Evolutionary conservation across 306 rosid species (phyloP).

Genomic region (Mimosa pudica): DNA sequence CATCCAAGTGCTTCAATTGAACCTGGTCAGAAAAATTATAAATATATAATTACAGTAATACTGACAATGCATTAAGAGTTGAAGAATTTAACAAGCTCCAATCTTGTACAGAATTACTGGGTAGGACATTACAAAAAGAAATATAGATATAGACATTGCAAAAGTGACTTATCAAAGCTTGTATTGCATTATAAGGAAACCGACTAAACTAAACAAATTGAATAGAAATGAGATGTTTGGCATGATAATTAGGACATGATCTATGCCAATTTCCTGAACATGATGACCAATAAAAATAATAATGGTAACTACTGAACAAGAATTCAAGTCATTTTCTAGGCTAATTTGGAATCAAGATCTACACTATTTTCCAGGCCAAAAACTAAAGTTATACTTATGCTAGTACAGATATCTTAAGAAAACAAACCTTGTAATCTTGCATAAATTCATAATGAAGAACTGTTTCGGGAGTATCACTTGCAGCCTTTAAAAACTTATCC

Average conservation of each 20-base stretch:
- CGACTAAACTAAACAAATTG: background rate
- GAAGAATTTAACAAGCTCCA: background rate
- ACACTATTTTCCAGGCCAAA: background rate
- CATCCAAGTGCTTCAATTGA: conserved; percentile 95
- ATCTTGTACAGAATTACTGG: background rate
- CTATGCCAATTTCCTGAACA: background rate
- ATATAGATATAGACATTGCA: background rate
- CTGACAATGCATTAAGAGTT: conserved; percentile 13
- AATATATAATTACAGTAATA: conserved; percentile 9
- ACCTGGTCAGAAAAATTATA: conserved; percentile 51
- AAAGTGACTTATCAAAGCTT: background rate
- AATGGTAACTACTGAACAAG: background rate
- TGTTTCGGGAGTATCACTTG: conserved; percentile 85
- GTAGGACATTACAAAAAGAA: background rate
- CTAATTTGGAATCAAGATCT: background rate
- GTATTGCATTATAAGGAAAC: background rate
- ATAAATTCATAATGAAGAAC: conserved; percentile 98
- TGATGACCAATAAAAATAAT: background rate
- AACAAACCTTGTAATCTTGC: conserved; percentile 96
- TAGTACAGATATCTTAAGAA: conserved; percentile 1
- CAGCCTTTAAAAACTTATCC: conserved; percentile 94
- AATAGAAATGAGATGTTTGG: background rate
- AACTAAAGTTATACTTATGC: background rate
- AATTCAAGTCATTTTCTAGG: background rate
- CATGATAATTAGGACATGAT: background rate